Conservation (phyloP, 495 filamentous ascomycete genomes). For the Penicilliopsis zonata region DNA sequence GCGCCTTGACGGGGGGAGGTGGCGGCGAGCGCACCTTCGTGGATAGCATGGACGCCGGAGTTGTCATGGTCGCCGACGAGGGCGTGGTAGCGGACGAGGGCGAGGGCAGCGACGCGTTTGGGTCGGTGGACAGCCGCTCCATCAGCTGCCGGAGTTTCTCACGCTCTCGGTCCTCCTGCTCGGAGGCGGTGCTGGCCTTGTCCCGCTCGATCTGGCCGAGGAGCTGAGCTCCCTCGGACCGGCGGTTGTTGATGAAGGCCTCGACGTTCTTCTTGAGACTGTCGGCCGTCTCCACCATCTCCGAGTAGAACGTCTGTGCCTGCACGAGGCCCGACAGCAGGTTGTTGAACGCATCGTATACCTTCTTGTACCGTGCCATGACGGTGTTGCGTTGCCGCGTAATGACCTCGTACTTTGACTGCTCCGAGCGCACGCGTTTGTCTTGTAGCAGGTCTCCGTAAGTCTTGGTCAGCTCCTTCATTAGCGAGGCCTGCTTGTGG, state of each 20-base stretch:
- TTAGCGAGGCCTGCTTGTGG: conserved; percentile 83
- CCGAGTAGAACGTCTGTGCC: conserved; percentile 83
- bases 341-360: conserved; percentile 86
- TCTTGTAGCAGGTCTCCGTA: conserved; percentile 88
- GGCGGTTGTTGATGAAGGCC: conserved; percentile 86
- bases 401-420: conserved; percentile 84
- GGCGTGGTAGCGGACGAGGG: conserved; percentile 24
- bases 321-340: conserved; percentile 74
- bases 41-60: too few relatives aligned
- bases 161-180: conserved; percentile 74
- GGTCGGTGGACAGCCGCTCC: conserved; percentile 86
- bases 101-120: conserved; percentile 31
- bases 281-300: conserved; percentile 92
- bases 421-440: conserved; percentile 84
- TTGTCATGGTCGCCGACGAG: conserved; percentile 32
- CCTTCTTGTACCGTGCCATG: conserved; percentile 77
- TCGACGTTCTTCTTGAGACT: conserved; percentile 96
- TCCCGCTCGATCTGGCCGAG: conserved; percentile 78
- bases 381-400: conserved; percentile 72
- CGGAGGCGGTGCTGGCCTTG: conserved; percentile 50
- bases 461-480: conserved; percentile 87
- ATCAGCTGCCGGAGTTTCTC: conserved; percentile 79
- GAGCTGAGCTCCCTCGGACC: conserved; percentile 83
- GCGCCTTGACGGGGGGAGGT: conserved; percentile 25
- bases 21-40: conserved; percentile 31